Percentiles rank a stretch among this genome's conserved stretches.
Conservation (phyloP, 441 rosid species). For the Populus hybrid region DNA sequence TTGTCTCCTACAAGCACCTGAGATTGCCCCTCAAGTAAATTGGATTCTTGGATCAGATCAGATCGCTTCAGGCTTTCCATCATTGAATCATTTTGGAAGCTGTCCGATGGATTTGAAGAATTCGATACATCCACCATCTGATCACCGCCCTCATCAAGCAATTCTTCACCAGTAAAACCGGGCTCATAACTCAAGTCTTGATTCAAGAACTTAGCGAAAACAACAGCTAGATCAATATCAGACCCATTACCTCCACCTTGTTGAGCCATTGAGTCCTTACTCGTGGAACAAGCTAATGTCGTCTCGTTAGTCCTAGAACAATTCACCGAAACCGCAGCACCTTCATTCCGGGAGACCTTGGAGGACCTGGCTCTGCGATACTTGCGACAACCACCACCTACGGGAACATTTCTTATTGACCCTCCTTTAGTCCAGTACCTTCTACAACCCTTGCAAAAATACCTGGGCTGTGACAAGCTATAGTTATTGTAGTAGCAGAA, state of each 20-base stretch:
- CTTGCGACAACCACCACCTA: conserved; percentile 60
- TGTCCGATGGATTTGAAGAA: conserved; percentile 15
- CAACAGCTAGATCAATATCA: conserved; percentile 53
- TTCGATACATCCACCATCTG: conserved; percentile 7
- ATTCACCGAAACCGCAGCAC: background rate
- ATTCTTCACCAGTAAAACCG: background rate
- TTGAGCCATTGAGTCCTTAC: background rate
- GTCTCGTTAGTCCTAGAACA: background rate
- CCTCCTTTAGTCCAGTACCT: conserved; percentile 72
- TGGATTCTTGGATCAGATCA: conserved; percentile 6
- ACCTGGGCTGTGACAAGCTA: conserved; percentile 62
- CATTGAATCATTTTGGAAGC: conserved; percentile 7
- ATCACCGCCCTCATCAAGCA: conserved; percentile 5
- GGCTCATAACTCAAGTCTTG: conserved; percentile 19
- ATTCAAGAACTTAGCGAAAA: conserved; percentile 53
- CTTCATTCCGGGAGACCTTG: conserved; percentile 14
- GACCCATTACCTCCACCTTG: conserved; percentile 5
- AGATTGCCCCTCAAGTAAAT: conserved; percentile 10
- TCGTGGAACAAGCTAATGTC: conserved; percentile 1
- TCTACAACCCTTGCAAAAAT: conserved; percentile 55
- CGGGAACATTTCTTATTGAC: conserved; percentile 53
- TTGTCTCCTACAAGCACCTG: conserved; percentile 11
- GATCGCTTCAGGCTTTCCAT: conserved; percentile 15
- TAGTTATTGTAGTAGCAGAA: conserved; percentile 70
- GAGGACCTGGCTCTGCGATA: conserved; percentile 37